Evolutionary conservation across 129 eudicot species (phyloP), one percentile per base, ranked within the genome.

Genomic region (Saussurea involucrata): DNA sequence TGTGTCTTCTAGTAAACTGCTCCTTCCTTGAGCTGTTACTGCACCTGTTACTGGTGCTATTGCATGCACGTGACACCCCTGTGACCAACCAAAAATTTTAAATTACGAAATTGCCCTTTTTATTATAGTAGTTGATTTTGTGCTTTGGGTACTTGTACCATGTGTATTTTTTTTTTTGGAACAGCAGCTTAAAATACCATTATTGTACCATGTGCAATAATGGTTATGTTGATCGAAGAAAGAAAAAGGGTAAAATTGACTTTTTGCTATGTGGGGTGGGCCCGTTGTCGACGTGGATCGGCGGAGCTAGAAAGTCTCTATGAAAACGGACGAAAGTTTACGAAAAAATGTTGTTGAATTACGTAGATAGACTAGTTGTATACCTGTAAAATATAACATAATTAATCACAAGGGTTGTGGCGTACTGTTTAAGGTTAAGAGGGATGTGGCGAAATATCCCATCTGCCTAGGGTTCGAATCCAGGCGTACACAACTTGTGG

Each of bases 1-100:
- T 1, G 96, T 95, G 88, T 95, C 96, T n/a, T 95, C 99, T 61
- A 91, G 44, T 44, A 88, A 66, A 29, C 94, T 89, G 72, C 86
- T 79, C 55, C 99, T 85, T 24, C 95, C 96, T 82, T 95, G 99
- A 42, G 99, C 99, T 22, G 99, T 95, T 73, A 95, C 78, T 12
- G 99, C 98, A 11, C 98, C 98, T n/a, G 80, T 83, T 15, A 86
- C 75, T 20, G 87, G 90, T 80, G 97, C 92, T 85, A 95, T 78
- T 32, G 97, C 97, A 63, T 95, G 98, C 79, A 95, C 90, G 34
- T 92, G 87, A 76, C 99, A 95, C 12, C 86, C 88, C 99, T 95
- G 87, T 57, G 31, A 15, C 22, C 27, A 18, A 20, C 27, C 25
- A 17, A 53, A 13, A 2, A 8, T 9, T 9, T 37, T 3, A 53